Evolutionary conservation across 805 yeast species (phyloP), one percentile per base, ranked within the genome.

Genomic region (Hanseniaspora lindneri): DNA sequence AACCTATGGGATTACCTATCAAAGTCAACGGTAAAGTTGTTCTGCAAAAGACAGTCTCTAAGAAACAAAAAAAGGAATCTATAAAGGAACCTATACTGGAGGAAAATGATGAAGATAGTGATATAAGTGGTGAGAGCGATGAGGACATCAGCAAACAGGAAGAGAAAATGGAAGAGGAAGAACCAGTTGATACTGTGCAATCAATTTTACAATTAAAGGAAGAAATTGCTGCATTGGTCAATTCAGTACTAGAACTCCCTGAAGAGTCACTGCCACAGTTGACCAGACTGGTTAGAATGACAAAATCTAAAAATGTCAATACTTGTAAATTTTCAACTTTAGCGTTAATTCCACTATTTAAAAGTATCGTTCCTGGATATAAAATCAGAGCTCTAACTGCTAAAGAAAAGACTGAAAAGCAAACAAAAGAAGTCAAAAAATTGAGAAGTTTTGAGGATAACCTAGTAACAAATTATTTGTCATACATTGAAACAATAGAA

Each of bases 311-410:
- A 55, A 79, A 81, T 55, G 68, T 75, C 49, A 80, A 73, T 57
- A 78, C 83, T 2, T 67, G 78, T 32, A 82, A 83, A 62, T 69
- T 87, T 47, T 74, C 95, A 0, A 66, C 87, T 52, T 66, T 86
- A 53, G 80, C 97, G 0, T 71, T 88, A 52, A 80, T 86, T 2
- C 85, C 94, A 0, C 83, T 86, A 3, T 85, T 85, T 71, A 85
- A 84, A 56, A 74, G 81, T 49, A 74, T 92, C 41, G 79, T 92
- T 1, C 98, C 98, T 1, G 80, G 92, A 7, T 89, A 89, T 64
- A 75, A 79, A 52, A 86, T 89, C 47, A 73, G 95, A 60, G 82
- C 94, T 2, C 69, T 92, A 46, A 72, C 86, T 2, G 96, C 86
- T 16, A 64, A 75, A 0, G 97, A 89, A 62, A 77, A 77, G 62